Base-by-base conservation (phyloP, 345 rosid species). In the Brassica incana region DNA sequence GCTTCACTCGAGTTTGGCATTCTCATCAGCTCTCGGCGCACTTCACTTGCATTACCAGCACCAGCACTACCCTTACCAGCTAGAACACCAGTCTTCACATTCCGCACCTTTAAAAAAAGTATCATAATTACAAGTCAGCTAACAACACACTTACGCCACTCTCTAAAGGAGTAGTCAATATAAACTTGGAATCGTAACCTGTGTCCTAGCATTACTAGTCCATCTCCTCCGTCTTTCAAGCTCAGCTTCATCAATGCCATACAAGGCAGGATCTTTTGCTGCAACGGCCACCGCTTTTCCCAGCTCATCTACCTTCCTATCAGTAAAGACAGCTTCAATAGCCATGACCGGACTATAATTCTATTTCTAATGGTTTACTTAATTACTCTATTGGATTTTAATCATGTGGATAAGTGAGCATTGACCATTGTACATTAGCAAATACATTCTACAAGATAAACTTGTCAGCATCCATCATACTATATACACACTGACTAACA, bases 221-320 rank as follows among this genome's bases (percentile, higher is more conserved):
- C 99, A 95, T 87, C 91, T 90, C 87, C 90, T 89, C 3, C 99
- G 87, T 67, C 86, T 91, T 78, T 93, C 97, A 79, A 95, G 99
- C 84, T 95, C 97, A 48, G 69, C 80, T 63, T 85, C 89, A 84
- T 89, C 86, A 78, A 93, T 93, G 58, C 99, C 98, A 85, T 91
- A 93, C 86, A 85, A 90, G 54, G 97, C 32, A 78, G 97, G 99
- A 81, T 93, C 98, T 83, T 86, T 87, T n/a, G 92, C 91, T 48
- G 99, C 98, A 69, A 95, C 97, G 12, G 86, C 64, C 76, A 95
- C 87, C 52, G 99, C 86, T 79, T 95, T 95, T 83, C 90, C 98
- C 84, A 95, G 86, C 85, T 93, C 97, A 87, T 90, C 97, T 84
- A 95, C 95, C 99, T 93, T 90, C 91, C 90, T 86, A 89, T 88